Conservation (phyloP, 148 eudicot genomes). For the Pouteria glomerata region DNA sequence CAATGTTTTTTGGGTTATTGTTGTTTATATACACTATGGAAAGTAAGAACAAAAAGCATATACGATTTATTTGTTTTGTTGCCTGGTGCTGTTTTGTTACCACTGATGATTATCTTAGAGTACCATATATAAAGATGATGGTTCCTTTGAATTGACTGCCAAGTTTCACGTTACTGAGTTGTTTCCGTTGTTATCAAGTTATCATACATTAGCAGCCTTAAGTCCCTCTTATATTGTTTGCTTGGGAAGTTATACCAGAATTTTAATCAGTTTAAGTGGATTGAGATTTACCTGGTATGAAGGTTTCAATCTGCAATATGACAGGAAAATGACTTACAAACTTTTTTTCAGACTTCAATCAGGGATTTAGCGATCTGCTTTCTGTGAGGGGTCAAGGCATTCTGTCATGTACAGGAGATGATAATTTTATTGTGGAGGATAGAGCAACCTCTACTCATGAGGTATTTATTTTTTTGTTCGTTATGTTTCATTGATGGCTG, state of each 20-base stretch:
- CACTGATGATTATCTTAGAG: not conserved
- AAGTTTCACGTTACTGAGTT: not conserved
- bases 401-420: slow-evolving; percentile 35
- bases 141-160: not conserved
- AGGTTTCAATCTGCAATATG: not conserved
- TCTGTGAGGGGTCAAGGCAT: slow-evolving; percentile 39
- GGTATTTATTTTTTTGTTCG: slow-evolving; percentile 23
- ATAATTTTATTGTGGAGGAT: slow-evolving; percentile 36
- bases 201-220: not conserved
- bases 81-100: not conserved
- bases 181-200: not conserved
- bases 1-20: not conserved
- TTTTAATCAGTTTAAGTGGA: not conserved
- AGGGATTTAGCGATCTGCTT: slow-evolving; percentile 37
- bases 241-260: not conserved
- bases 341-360: slow-evolving; percentile 32
- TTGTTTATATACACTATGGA: not conserved
- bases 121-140: not conserved
- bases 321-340: slow-evolving; percentile 12
- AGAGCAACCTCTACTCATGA: slow-evolving; percentile 23
- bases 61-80: too few relatives aligned
- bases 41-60: not conserved
- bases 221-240: not conserved
- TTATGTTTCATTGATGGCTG: not conserved
- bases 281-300: not conserved